Conservation (phyloP, 257 asterid species). For the Osmanthus fragrans region DNA sequence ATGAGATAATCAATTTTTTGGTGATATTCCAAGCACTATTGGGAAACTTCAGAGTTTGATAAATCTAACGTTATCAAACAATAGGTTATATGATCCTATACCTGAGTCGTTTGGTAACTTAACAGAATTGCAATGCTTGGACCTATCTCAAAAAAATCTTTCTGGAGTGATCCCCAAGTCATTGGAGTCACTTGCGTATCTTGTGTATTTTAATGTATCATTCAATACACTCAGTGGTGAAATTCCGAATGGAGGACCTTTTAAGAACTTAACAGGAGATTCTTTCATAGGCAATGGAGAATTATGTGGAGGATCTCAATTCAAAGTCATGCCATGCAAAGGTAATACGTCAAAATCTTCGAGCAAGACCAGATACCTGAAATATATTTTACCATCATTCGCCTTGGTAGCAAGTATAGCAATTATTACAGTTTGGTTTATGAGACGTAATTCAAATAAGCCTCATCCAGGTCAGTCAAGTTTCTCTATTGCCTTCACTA, state of each 20-base stretch:
- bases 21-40: slow-evolving; percentile 23
- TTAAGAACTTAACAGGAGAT: neutral
- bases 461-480: neutral
- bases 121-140: neutral
- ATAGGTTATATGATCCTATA: slow-evolving; percentile 20
- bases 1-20: slow-evolving; percentile 18
- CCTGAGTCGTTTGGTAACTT: slow-evolving; percentile 18
- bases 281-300: slow-evolving; percentile 3
- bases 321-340: neutral
- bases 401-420: neutral
- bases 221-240: slow-evolving; percentile 7
- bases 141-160: slow-evolving; percentile 6
- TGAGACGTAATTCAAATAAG: neutral
- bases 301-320: slow-evolving; percentile 13
- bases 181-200: neutral
- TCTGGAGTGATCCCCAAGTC: slow-evolving; percentile 1
- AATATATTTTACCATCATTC: slow-evolving; percentile 3
- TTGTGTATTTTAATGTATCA: neutral
- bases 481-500: neutral
- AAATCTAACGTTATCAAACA: slow-evolving; percentile 19
- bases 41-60: slow-evolving; percentile 15
- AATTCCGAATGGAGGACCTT: slow-evolving; percentile 13
- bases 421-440: neutral
- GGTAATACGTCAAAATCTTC: neutral
- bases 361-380: neutral